A percentile compares a stretch with the other conserved stretches of the same genome.
Evolutionary conservation across 306 rosid genomes (phyloP).

Genomic region (Amphicarpaea edgeworthii): DNA sequence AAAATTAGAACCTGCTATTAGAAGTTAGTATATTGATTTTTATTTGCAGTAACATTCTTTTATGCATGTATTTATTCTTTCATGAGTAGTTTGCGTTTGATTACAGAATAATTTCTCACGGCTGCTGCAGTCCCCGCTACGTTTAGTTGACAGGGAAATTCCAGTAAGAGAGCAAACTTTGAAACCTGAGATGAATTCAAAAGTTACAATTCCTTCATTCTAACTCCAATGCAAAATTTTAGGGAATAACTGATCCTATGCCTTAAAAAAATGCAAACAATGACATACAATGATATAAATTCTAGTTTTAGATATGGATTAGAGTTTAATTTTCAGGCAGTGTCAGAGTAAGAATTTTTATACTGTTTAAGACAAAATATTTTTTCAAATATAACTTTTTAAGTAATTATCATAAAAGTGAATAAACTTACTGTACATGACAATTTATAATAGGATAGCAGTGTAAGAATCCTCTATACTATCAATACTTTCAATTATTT

Average conservation of each 20-base stretch:
- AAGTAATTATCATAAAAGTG: too few species aligned
- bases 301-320: neutral
- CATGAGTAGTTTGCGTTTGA: too few species aligned
- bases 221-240: slow-evolving; percentile 15
- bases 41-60: too few species aligned
- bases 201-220: neutral
- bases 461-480: neutral
- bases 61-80: too few species aligned
- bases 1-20: too few species aligned
- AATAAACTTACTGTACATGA: too few species aligned
- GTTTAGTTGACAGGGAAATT: too few species aligned
- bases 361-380: too few species aligned
- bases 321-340: neutral
- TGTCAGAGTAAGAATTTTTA: neutral
- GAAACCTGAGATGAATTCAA: neutral
- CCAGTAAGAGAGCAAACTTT: slow-evolving; percentile 47
- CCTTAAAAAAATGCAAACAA: slow-evolving; percentile 22
- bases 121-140: too few species aligned
- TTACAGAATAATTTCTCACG: too few species aligned
- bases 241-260: slow-evolving; percentile 63
- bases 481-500: neutral
- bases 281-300: neutral
- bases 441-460: neutral
- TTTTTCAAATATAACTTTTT: too few species aligned
- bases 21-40: too few species aligned